phyloP scores from a whole-genome alignment of 192 early-diverging fungal genomes.

The Gigaspora rosea region DNA sequence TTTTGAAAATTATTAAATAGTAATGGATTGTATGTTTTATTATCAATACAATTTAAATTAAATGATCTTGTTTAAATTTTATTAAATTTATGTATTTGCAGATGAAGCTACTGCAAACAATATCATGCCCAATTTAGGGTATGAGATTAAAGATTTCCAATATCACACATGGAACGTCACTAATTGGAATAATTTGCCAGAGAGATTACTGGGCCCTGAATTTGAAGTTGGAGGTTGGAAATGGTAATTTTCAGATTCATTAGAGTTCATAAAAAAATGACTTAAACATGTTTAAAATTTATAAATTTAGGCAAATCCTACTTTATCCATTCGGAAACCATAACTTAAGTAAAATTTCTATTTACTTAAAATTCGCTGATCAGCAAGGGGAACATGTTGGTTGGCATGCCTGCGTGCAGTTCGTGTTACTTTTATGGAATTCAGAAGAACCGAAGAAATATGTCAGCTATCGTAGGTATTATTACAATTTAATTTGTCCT shows the following conservation, averaged over 20 bases:
- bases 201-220: conserved; percentile 48
- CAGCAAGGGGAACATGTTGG: conserved; percentile 53
- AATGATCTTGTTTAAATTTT: too few species aligned
- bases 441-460: conserved; percentile 63
- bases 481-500: too few species aligned
- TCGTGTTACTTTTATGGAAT: conserved; percentile 78
- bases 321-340: conserved; percentile 91
- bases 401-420: conserved; percentile 85
- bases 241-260: conserved; percentile 36
- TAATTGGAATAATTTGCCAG: conserved; percentile 43
- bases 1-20: too few species aligned
- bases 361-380: conserved; percentile 87
- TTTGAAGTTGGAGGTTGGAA: conserved; percentile 51
- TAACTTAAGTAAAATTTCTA: conserved; percentile 63
- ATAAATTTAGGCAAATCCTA: conserved; percentile 71
- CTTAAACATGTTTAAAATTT: too few species aligned
- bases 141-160: conserved; percentile 44
- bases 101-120: conserved; percentile 37
- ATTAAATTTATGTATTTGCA: too few species aligned
- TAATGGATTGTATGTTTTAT: too few species aligned
- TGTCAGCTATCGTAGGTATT: conserved; percentile 47
- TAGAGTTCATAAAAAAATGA: too few species aligned
- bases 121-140: conserved; percentile 41
- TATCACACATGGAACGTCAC: conserved; percentile 45
- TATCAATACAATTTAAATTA: too few species aligned